Percentiles rank a stretch among this genome's conserved stretches.
Evolutionary conservation across 2,329 filamentous ascomycete species (phyloP).

Genomic region (Boeremia lycopersici): DNA sequence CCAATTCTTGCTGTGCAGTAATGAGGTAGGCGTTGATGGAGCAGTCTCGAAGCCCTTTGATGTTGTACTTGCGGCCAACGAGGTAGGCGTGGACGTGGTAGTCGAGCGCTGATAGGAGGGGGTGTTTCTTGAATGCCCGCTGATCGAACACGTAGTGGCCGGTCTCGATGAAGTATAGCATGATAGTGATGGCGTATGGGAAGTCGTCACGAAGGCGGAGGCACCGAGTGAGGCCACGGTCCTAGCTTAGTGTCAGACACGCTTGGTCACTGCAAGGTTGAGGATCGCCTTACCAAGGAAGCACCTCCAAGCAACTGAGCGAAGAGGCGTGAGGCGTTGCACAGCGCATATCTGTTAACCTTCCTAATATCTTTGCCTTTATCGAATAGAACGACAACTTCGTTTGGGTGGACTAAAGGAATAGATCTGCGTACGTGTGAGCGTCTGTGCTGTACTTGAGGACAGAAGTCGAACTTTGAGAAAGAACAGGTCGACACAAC

Average conservation of each 20-base stretch:
- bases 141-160: constrained; percentile 26
- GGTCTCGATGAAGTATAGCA: constrained; percentile 29
- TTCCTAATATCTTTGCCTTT: constrained; percentile 23
- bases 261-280: not conserved
- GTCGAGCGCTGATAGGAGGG: constrained; percentile 30
- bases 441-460: not conserved
- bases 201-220: constrained; percentile 31
- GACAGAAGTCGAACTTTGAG: constrained; percentile 7
- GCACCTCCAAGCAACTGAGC: constrained; percentile 17
- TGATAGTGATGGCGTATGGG: constrained; percentile 24
- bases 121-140: constrained; percentile 9
- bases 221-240: not conserved
- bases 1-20: constrained; percentile 17
- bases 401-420: constrained; percentile 14
- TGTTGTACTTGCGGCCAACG: constrained; percentile 26
- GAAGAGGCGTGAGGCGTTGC: constrained; percentile 25
- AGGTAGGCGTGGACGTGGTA: constrained; percentile 35
- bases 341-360: constrained; percentile 22
- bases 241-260: not conserved
- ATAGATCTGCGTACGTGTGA: constrained; percentile 16
- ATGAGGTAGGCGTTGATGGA: constrained; percentile 21
- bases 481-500: constrained; percentile 6
- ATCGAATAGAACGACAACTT: constrained; percentile 26
- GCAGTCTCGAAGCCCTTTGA: constrained; percentile 18
- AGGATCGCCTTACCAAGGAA: constrained; percentile 8